Conservation (phyloP, 345 rosid genomes). For the Dimocarpus longan region DNA sequence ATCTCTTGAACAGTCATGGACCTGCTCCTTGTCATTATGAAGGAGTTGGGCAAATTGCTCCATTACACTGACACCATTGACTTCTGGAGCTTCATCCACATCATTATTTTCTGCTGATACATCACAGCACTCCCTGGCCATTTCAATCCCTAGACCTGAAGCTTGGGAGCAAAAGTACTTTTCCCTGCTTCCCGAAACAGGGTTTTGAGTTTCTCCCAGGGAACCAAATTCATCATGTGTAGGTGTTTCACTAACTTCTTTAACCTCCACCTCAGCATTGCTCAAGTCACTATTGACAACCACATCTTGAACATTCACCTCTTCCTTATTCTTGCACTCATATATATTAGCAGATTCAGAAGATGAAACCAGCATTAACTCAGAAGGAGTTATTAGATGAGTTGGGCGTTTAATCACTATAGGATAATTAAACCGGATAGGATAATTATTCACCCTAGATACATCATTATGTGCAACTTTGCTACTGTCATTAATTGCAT, state of each 20-base stretch:
- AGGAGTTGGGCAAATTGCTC: constrained; percentile 41
- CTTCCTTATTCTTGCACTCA: constrained; percentile 47
- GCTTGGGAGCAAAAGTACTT: constrained; percentile 66
- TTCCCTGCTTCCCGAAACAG: constrained; percentile 45
- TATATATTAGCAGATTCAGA: constrained; percentile 48
- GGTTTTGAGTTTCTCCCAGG: constrained; percentile 41
- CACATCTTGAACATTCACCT: constrained; percentile 50
- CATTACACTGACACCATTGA: constrained; percentile 29
- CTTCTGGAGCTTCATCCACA: constrained; percentile 41
- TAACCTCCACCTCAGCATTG: constrained; percentile 61
- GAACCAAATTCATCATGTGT: constrained; percentile 45
- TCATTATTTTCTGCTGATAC: constrained; percentile 42
- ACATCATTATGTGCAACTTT: constrained; percentile 48
- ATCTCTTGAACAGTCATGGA: constrained; percentile 44
- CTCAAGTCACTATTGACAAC: constrained; percentile 43
- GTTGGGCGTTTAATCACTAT: constrained; percentile 66
- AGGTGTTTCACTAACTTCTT: constrained; percentile 59
- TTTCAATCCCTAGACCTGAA: constrained; percentile 62
- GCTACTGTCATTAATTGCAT: constrained; percentile 47
- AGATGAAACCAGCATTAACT: constrained; percentile 67
- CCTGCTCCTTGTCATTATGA: constrained; percentile 45
- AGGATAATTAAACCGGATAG: constrained; percentile 12
- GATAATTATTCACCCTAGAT: constrained; percentile 43
- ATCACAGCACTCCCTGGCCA: constrained; percentile 56
- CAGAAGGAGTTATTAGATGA: constrained; percentile 79